Evolutionary conservation across 345 rosid species (phyloP).

Genomic region (Brassica carinata): DNA sequence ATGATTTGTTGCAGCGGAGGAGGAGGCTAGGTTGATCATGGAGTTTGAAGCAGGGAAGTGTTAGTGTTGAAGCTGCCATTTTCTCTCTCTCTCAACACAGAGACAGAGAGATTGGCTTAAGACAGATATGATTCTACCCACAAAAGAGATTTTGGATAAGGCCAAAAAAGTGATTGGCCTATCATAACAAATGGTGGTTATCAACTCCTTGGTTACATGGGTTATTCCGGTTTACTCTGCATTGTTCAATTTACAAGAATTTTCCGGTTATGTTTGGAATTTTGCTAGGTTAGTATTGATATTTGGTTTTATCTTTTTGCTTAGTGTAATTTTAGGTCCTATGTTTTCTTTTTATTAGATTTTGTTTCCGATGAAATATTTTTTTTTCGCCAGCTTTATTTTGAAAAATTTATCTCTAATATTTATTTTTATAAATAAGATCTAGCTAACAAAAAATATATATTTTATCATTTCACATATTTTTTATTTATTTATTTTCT

Average conservation of each 20-base stretch:
- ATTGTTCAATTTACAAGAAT: background rate
- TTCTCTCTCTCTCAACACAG: conserved; percentile 14
- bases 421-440: no score
- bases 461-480: no score
- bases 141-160: conserved; percentile 33
- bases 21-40: conserved; percentile 23
- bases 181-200: background rate
- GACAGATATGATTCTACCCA: conserved; percentile 14
- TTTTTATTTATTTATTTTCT: no score
- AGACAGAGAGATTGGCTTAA: conserved; percentile 11
- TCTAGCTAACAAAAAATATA: no score
- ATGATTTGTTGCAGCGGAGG: background rate
- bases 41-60: conserved; percentile 30
- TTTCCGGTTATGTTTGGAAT: background rate
- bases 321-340: background rate
- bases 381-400: background rate
- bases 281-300: background rate
- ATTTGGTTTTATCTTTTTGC: background rate
- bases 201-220: background rate
- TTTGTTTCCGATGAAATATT: background rate
- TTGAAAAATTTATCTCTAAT: background rate
- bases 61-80: conserved; percentile 35
- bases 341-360: background rate
- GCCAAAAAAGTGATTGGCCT: conserved; percentile 36
- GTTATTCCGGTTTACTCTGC: background rate